Evolutionary conservation across 106 monocot species (phyloP).

Genomic region (Chionographis japonica): DNA sequence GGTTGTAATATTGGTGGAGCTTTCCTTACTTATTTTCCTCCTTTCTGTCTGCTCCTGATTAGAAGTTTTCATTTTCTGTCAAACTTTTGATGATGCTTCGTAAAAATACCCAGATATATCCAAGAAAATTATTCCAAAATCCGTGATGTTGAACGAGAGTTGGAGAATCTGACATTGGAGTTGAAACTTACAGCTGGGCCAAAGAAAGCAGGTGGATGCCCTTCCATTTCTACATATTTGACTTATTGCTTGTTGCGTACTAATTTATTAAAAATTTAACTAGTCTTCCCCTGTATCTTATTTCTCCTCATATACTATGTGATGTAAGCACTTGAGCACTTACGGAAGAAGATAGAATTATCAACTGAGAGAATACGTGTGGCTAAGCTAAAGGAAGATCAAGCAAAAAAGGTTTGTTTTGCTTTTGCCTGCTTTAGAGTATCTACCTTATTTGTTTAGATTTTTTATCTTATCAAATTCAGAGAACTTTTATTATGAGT

Average conservation of each 20-base stretch:
- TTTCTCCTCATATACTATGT: constrained; percentile 16
- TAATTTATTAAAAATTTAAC: constrained; percentile 6
- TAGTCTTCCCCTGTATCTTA: constrained; percentile 1
- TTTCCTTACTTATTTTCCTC: too few relatives aligned
- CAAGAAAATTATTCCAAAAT: constrained; percentile 98
- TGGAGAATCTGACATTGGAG: constrained; percentile 79
- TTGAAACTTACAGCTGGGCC: constrained; percentile 98
- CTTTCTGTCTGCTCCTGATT: too few relatives aligned
- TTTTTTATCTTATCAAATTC: not conserved
- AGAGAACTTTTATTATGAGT: too few relatives aligned
- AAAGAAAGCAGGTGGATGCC: constrained; percentile 77
- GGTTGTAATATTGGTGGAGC: too few relatives aligned
- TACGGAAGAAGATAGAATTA: constrained; percentile 89
- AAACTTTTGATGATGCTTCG: not conserved
- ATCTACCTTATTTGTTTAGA: not conserved
- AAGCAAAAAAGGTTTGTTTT: constrained; percentile 71
- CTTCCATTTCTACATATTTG: constrained; percentile 1
- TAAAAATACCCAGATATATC: constrained; percentile 60
- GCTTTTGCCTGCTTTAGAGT: not conserved
- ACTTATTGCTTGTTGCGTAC: not conserved
- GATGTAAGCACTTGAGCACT: constrained; percentile 80
- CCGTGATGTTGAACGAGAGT: constrained; percentile 88
- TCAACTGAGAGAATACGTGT: constrained; percentile 74
- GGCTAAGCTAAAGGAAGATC: constrained; percentile 85
- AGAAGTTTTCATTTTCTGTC: too few relatives aligned